Percentiles rank a stretch among this genome's conserved stretches.
Conservation (phyloP, 768 basidiomycete genomes). For the Nidularia pulvinata region DNA sequence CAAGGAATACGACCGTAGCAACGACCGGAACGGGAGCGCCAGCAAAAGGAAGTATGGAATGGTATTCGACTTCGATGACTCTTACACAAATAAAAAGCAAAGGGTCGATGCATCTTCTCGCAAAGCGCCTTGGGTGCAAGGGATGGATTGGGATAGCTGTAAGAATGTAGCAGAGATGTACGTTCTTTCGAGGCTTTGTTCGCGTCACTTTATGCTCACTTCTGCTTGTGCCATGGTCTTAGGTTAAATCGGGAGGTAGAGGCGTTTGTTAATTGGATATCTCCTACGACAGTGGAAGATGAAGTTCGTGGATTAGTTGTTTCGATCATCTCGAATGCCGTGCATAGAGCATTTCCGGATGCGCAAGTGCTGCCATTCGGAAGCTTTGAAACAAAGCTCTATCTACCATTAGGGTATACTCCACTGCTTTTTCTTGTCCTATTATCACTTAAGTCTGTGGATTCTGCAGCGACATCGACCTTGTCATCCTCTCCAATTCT, state of each 20-base stretch:
- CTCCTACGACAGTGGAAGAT: slow-evolving; percentile 83
- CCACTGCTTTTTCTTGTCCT: background rate
- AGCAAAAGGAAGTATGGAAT: slow-evolving; percentile 46
- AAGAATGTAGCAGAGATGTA: slow-evolving; percentile 85
- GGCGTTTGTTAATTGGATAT: slow-evolving; percentile 86
- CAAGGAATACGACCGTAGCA: slow-evolving; percentile 17
- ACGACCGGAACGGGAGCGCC: slow-evolving; percentile 12
- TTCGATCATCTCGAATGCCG: slow-evolving; percentile 61
- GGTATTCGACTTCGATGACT: slow-evolving; percentile 45
- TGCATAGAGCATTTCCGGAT: slow-evolving; percentile 71
- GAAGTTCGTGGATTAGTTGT: slow-evolving; percentile 80
- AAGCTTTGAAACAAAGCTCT: slow-evolving; percentile 90
- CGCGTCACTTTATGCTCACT: background rate
- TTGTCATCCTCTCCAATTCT: slow-evolving; percentile 80
- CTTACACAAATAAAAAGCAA: slow-evolving; percentile 52
- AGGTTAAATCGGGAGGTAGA: slow-evolving; percentile 89
- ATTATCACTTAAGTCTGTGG: slow-evolving; percentile 11
- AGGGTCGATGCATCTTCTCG: slow-evolving; percentile 49
- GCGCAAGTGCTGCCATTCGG: slow-evolving; percentile 88
- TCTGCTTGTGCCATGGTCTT: slow-evolving; percentile 6
- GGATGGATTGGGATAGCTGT: slow-evolving; percentile 73
- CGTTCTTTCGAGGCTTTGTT: slow-evolving; percentile 22
- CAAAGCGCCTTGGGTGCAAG: slow-evolving; percentile 69
- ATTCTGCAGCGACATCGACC: slow-evolving; percentile 82
- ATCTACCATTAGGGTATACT: slow-evolving; percentile 88